Percentiles rank a stretch among this genome's conserved stretches.
phyloP scores from a whole-genome alignment of 2,329 filamentous ascomycete species.

The Fusarium sp. region DNA sequence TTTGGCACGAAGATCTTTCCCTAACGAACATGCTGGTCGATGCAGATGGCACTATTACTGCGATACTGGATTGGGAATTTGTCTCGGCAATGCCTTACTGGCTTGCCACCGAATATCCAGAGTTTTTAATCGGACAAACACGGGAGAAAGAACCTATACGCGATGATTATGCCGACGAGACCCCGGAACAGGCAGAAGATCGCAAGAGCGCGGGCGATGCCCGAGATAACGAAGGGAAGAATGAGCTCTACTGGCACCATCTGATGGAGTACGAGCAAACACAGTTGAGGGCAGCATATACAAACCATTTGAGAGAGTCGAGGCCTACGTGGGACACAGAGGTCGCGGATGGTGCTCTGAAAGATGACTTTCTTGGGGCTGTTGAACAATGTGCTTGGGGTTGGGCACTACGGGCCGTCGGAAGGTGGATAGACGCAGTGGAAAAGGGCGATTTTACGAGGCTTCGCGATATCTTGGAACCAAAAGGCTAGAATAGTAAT shows the following conservation, averaged over 20 bases:
- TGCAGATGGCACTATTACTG: conserved; percentile 53
- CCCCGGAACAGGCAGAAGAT: conserved; percentile 20
- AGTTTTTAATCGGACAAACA: conserved; percentile 50
- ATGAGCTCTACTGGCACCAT: conserved; percentile 58
- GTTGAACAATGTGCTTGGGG: not conserved
- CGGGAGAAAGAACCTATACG: conserved; percentile 53
- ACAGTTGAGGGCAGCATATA: conserved; percentile 52
- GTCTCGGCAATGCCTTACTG: conserved; percentile 59
- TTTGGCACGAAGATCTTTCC: conserved; percentile 57
- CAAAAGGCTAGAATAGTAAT: no score
- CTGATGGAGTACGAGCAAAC: conserved; percentile 59
- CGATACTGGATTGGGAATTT: conserved; percentile 61
- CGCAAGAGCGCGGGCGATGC: not conserved
- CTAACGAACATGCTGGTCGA: conserved; percentile 60
- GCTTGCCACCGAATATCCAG: conserved; percentile 52
- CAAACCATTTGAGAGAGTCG: conserved; percentile 50
- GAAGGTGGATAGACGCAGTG: no score
- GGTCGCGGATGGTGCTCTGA: conserved; percentile 37
- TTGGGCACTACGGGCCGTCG: no score
- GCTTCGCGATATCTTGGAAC: no score
- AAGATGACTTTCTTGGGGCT: conserved; percentile 50
- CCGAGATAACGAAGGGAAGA: conserved; percentile 58
- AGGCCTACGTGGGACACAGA: conserved; percentile 53
- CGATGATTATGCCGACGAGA: conserved; percentile 51
- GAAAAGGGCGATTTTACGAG: no score